Evolutionary conservation across 1,139 yeast species (phyloP).

Genomic region (Taphrina betulina): DNA sequence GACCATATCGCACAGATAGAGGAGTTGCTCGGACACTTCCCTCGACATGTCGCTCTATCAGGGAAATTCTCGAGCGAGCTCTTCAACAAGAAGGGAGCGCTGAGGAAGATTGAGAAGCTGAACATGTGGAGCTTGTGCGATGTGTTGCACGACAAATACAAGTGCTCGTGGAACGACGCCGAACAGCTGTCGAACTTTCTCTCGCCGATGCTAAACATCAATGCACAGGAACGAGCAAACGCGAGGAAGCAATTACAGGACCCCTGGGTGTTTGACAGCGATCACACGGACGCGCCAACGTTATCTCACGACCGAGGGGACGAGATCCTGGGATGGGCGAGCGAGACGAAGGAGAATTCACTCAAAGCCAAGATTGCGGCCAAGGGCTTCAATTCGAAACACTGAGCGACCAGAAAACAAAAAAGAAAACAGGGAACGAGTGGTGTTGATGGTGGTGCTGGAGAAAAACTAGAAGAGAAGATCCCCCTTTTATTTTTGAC

Average conservation of each 20-base stretch:
- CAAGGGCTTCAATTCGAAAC: slow-evolving; percentile 8
- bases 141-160: slow-evolving; percentile 72
- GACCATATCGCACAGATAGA: slow-evolving; percentile 84
- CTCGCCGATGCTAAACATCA: slow-evolving; percentile 67
- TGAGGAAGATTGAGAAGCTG: slow-evolving; percentile 60
- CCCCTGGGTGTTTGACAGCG: slow-evolving; percentile 23
- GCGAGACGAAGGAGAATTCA: slow-evolving; percentile 16
- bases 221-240: slow-evolving; percentile 71
- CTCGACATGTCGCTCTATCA: slow-evolving; percentile 53
- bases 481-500: too few relatives aligned
- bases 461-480: too few relatives aligned
- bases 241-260: slow-evolving; percentile 45
- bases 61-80: slow-evolving; percentile 57
- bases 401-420: neutral
- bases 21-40: slow-evolving; percentile 66
- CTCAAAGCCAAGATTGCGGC: slow-evolving; percentile 6
- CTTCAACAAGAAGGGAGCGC: slow-evolving; percentile 56
- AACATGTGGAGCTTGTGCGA: slow-evolving; percentile 68
- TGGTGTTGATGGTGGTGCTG: too few relatives aligned
- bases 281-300: neutral
- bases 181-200: slow-evolving; percentile 61
- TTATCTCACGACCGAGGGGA: neutral
- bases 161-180: slow-evolving; percentile 57
- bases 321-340: slow-evolving; percentile 17
- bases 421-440: too few relatives aligned